Evolutionary conservation across 371 early-diverging fungal species (phyloP).

Genomic region (Mycotypha africana): DNA sequence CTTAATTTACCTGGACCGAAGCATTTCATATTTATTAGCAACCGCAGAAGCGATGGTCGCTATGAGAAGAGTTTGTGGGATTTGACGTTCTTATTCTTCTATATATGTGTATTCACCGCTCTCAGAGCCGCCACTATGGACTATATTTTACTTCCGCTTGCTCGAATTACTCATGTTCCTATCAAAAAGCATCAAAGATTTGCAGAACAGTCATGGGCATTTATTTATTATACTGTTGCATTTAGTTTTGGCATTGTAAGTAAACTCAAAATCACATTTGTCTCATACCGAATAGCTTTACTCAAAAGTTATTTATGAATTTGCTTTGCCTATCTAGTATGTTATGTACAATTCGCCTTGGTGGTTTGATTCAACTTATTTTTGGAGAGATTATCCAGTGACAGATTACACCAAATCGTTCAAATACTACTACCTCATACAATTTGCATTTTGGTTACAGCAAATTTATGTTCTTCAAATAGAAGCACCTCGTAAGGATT

Average conservation of each 20-base stretch:
- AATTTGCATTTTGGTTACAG: slow-evolving; percentile 72
- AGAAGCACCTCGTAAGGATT: slow-evolving; percentile 73
- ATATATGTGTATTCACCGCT: slow-evolving; percentile 60
- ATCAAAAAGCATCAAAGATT: slow-evolving; percentile 54
- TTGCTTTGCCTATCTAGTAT: slow-evolving; percentile 12
- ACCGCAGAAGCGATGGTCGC: slow-evolving; percentile 27
- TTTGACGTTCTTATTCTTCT: slow-evolving; percentile 51
- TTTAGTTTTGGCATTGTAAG: slow-evolving; percentile 50
- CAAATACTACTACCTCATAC: slow-evolving; percentile 68
- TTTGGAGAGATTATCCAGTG: slow-evolving; percentile 64
- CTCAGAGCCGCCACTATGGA: slow-evolving; percentile 51
- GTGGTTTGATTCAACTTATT: slow-evolving; percentile 62
- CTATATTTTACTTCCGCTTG: slow-evolving; percentile 51
- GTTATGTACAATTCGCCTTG: slow-evolving; percentile 53
- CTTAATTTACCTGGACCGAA: slow-evolving; percentile 28
- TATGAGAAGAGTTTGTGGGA: slow-evolving; percentile 55
- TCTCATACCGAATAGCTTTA: too few relatives aligned
- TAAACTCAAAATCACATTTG: too few relatives aligned
- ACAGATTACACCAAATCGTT: slow-evolving; percentile 47
- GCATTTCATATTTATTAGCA: slow-evolving; percentile 39
- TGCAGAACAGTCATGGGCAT: slow-evolving; percentile 67
- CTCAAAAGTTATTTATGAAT: too few relatives aligned
- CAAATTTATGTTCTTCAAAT: slow-evolving; percentile 69
- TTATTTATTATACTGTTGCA: slow-evolving; percentile 49
- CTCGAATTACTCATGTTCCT: slow-evolving; percentile 29